Evolutionary conservation across 495 filamentous ascomycete species (phyloP), one percentile per base, ranked within the genome.

Genomic region (Podospora fimiseda): DNA sequence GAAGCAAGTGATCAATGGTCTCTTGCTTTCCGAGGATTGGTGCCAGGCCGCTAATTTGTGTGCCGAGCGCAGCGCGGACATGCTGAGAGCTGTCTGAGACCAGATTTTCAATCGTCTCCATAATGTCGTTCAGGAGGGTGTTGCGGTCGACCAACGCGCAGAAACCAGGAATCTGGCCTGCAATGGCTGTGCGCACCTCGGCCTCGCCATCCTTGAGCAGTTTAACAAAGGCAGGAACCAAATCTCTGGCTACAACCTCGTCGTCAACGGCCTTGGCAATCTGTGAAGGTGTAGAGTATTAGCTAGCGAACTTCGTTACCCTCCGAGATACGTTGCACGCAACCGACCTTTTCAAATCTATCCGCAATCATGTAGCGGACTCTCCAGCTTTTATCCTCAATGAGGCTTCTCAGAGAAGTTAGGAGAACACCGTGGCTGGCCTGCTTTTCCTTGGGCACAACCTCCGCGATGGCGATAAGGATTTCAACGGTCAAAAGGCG

Each of bases 321-420:
- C 30, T 9, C 2, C 9, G 23, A 21, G 33, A 45, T 11, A 13
- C 33, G 11, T 41, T 5, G 16, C 13, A 20, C 15, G 24, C 19
- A 19, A 51, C 64, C 38, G 65, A 91, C 91, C 88, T 97, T 97
- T 70, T 97, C 93, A 63, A 95, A 98, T 71, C 90, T 80, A 70
- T 98, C 93, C 23, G 94, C 93, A 53, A 98, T 94, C 94, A 97
- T 98, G 69, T 97, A 98, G 67, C 93, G 80, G 45, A 98, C 93
- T 60, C 93, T 82, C 93, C 93, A 98, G 73, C 94, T 96, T 78
- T 96, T 96, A 67, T 98, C 93, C 64, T 96, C 91, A 71, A 97
- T 96, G 57, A 98, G 72, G 70, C 78, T 93, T 58, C 93, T 85
- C 63, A 98, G 70, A 48, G 93, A 90, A 18, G 87, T 90, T 61